Conservation (phyloP, 306 rosid species). For the Pueraria montana region DNA sequence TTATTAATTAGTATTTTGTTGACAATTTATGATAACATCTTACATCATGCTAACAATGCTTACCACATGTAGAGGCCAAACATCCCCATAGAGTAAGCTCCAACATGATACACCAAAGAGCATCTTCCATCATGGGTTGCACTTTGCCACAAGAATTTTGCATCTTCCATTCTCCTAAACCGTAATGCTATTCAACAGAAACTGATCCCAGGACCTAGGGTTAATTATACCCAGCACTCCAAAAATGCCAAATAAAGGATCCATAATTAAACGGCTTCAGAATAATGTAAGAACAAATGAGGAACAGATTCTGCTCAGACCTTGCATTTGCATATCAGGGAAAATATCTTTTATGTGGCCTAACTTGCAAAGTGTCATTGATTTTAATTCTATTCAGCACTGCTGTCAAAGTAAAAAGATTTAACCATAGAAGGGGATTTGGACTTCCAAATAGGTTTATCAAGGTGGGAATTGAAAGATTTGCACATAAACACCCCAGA, state of each 20-base stretch:
- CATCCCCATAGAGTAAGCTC: background rate
- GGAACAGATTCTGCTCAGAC: background rate
- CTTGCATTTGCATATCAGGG: background rate
- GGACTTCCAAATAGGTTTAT: too few species aligned
- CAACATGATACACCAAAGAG: too few species aligned
- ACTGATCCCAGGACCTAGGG: too few species aligned
- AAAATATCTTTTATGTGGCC: background rate
- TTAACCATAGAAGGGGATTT: too few species aligned
- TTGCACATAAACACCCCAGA: background rate
- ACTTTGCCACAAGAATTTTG: too few species aligned
- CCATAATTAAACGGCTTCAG: too few species aligned
- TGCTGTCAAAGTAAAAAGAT: background rate
- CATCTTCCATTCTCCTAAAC: too few species aligned
- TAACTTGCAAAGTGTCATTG: background rate
- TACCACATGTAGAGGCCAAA: background rate
- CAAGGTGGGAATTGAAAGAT: background rate
- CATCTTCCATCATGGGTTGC: too few species aligned
- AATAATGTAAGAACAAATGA: background rate
- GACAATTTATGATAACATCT: constrained; percentile 7
- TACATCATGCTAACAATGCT: constrained; percentile 16
- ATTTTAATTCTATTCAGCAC: background rate
- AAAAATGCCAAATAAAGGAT: too few species aligned
- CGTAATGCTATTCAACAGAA: too few species aligned
- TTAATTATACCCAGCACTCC: too few species aligned
- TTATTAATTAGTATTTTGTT: background rate